Conservation (phyloP, 2,329 filamentous ascomycete species). For the Zasmidium citrigriseum region DNA sequence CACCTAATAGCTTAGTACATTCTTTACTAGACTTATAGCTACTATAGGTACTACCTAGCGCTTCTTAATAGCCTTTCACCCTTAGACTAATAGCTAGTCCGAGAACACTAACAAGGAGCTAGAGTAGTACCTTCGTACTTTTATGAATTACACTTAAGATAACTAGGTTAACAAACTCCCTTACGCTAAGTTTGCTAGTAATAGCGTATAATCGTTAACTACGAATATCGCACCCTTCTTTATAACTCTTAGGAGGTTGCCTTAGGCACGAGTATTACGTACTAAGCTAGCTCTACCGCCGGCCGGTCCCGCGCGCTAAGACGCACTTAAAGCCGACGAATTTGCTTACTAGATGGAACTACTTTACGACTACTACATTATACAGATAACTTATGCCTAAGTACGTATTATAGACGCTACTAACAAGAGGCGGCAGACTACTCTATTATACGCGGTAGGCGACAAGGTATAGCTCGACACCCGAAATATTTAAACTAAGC, state of each 20-base stretch:
- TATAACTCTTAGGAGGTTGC: neutral
- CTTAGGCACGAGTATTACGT: neutral
- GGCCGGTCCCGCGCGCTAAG: neutral
- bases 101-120: constrained; percentile 3
- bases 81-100: neutral
- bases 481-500: neutral
- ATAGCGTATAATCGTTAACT: neutral
- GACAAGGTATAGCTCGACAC: neutral
- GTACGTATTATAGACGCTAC: neutral
- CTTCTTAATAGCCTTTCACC: neutral
- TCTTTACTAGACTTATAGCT: neutral
- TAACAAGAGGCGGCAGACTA: neutral
- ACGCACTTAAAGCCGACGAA: neutral
- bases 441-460: neutral
- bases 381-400: neutral
- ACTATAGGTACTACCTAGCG: neutral
- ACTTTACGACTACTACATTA: neutral
- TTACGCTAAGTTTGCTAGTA: neutral
- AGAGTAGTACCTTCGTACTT: neutral
- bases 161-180: neutral
- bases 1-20: neutral
- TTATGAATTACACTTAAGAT: neutral
- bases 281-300: neutral
- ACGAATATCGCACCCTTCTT: neutral
- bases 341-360: neutral